Evolutionary conservation across 129 eudicot species (phyloP), one percentile per base, ranked within the genome.

Genomic region (Lactuca saligna): DNA sequence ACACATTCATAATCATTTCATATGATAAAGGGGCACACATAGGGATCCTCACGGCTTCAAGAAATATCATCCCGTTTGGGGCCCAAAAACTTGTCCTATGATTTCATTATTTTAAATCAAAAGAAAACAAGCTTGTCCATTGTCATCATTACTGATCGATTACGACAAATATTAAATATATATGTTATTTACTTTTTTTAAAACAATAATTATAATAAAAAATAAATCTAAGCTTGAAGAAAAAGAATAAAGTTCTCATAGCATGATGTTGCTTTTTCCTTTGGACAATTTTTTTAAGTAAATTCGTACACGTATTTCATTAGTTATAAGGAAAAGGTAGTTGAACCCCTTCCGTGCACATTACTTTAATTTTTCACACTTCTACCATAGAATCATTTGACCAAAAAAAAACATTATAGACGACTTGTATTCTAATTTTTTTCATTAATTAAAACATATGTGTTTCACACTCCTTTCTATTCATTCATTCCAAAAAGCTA

Each of bases 311-410:
- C 32, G 48, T 57, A 29, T 14, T 39, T 48, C 46, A 25, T 62
- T 41, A 39, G 63, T 70, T 54, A 69, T 66, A 65, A 69, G 68
- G 62, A 46, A 58, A 37, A 75, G 56, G 17, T 59, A 50, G 74
- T 68, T 72, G 62, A 69, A 69, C 17, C 70, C 72, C 72, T 74
- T 74, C 78, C 79, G 70, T 74, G 79, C 82, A 71, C 81, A 71
- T 73, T 3, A 48, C 67, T 63, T 74, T 66, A 61, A 35, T 17
- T 74, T 71, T 73, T 41, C 61, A 44, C 71, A 72, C 66, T 56
- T 50, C 17, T 33, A 73, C 71, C 42, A 31, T 65, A 46, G 71
- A 69, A 82, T 76, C 59, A 32, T 78, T 78, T 82, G 83, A 78
- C 83, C 75, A 53, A 46, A 74, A 53, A 46, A 74, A 69, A 4